Conservation (phyloP, 257 asterid genomes). For the Rehmannia glutinosa region DNA sequence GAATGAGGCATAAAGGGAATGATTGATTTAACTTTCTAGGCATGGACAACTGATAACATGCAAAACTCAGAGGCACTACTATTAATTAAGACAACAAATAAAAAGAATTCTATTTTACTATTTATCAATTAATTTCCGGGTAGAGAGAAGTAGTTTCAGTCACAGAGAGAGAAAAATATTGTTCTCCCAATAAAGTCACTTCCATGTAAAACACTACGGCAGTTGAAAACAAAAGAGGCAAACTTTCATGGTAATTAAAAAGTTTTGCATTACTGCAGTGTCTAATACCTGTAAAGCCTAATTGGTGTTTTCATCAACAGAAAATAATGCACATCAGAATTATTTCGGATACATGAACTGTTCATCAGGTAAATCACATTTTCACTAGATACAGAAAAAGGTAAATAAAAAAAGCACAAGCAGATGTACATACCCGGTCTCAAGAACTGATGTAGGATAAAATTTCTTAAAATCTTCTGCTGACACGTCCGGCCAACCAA, state of each 20-base stretch:
- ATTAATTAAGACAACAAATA: neutral
- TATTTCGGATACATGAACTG: neutral
- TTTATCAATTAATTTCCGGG: neutral
- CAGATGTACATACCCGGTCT: slow-evolving; percentile 70
- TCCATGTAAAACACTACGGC: neutral
- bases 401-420: slow-evolving; percentile 3
- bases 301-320: neutral
- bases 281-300: slow-evolving; percentile 3
- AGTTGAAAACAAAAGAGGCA: neutral
- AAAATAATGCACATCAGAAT: neutral
- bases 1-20: neutral
- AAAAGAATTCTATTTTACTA: neutral
- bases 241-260: neutral
- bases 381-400: neutral
- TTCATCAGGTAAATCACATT: neutral
- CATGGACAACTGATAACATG: neutral
- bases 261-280: neutral
- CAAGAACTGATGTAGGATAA: slow-evolving; percentile 94
- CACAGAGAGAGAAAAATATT: neutral
- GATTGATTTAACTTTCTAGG: neutral
- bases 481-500: slow-evolving; percentile 94
- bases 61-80: neutral
- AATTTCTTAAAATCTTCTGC: slow-evolving; percentile 74
- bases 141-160: neutral
- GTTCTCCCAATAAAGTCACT: no score